phyloP scores from a whole-genome alignment of 768 basidiomycete genomes.

The Lentinula aciculospora region DNA sequence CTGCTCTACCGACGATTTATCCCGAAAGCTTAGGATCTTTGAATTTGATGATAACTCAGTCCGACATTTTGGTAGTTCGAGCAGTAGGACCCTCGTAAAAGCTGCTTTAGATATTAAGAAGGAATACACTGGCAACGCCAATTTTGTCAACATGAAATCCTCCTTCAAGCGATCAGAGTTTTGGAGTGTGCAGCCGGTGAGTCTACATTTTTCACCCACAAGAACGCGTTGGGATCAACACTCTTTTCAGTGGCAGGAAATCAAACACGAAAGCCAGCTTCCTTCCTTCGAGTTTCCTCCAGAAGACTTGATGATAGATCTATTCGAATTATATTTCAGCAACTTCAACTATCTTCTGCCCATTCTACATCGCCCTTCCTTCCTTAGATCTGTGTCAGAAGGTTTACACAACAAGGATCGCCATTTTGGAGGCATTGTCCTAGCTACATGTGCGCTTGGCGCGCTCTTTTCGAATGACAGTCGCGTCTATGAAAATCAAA shows the following conservation, averaged over 20 bases:
- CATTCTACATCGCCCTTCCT: conserved; percentile 45
- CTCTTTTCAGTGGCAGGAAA: conserved; percentile 7
- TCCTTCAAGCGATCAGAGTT: not conserved
- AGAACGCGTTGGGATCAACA: too few species aligned
- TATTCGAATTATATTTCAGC: conserved; percentile 48
- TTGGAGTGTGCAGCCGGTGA: not conserved
- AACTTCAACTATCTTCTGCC: conserved; percentile 39
- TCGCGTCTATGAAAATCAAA: conserved; percentile 23
- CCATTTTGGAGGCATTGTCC: conserved; percentile 33
- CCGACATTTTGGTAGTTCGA: conserved; percentile 26
- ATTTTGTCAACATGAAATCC: not conserved
- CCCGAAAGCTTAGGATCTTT: not conserved
- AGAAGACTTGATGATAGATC: conserved; percentile 33
- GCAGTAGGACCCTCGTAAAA: conserved; percentile 12
- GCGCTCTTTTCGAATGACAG: conserved; percentile 33
- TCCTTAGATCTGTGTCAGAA: conserved; percentile 23
- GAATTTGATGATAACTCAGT: conserved; percentile 1
- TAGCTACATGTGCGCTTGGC: conserved; percentile 47
- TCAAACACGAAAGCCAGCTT: not conserved
- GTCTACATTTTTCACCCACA: not conserved
- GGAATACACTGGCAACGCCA: too few species aligned
- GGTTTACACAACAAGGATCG: conserved; percentile 31
- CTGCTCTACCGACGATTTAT: not conserved
- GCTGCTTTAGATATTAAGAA: not conserved
- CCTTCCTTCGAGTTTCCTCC: conserved; percentile 34